Evolutionary conservation across 2,329 filamentous ascomycete species (phyloP).

Genomic region (Aspergillus phoenicis): DNA sequence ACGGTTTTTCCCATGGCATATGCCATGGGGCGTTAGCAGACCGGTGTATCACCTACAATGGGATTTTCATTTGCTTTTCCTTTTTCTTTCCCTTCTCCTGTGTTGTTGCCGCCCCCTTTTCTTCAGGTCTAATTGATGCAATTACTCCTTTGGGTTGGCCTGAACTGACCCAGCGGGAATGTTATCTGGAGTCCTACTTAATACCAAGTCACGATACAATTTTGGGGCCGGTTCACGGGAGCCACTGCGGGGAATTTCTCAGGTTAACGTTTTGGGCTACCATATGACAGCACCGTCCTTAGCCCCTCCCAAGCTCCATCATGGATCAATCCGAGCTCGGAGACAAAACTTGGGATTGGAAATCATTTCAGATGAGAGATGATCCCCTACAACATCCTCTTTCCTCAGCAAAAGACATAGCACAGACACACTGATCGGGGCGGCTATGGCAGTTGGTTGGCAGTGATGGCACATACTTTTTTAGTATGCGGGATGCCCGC

Average conservation of each 20-base stretch:
- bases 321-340: neutral
- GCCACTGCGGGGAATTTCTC: conserved; percentile 8
- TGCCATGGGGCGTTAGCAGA: neutral
- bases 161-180: conserved; percentile 11
- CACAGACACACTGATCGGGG: neutral
- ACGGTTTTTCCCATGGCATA: conserved; percentile 8
- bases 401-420: neutral
- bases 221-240: neutral
- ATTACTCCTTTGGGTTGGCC: neutral
- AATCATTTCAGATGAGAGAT: neutral
- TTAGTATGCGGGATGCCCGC: neutral
- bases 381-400: neutral
- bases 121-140: neutral
- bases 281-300: conserved; percentile 2
- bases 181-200: conserved; percentile 11
- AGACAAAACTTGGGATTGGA: neutral
- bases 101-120: neutral
- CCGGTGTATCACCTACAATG: neutral
- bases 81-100: neutral
- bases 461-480: neutral
- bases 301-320: neutral
- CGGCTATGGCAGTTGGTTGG: neutral
- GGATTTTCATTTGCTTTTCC: neutral
- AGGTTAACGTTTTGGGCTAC: conserved; percentile 5
- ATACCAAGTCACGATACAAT: conserved; percentile 10